A percentile compares a stretch with the other conserved stretches of the same genome.
These are phyloP conservation scores for Sugiyamaella marilandica DNA, from an alignment of 805 yeast species.

Conservation along the genomic window DNA sequence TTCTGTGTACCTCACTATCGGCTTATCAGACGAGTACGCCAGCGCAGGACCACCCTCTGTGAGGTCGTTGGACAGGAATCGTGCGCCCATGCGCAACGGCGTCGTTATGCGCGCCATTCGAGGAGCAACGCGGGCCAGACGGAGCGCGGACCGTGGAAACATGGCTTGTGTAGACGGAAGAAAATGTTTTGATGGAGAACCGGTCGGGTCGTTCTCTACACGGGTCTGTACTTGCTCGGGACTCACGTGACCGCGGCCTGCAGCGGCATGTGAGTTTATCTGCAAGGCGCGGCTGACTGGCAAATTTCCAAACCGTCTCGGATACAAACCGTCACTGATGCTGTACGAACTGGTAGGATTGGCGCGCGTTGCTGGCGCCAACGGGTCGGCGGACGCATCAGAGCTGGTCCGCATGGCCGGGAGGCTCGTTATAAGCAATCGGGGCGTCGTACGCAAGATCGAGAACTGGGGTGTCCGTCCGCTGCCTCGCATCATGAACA, in stretches of 20 bases:
- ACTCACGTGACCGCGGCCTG: not conserved
- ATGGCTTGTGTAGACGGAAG: constrained; percentile 1
- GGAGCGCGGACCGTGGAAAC: constrained; percentile 8
- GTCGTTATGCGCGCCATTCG: not conserved
- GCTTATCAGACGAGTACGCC: constrained; percentile 26
- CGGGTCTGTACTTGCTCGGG: not conserved
- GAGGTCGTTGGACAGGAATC: constrained; percentile 29
- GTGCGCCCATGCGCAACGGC: constrained; percentile 8
- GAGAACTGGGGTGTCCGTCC: constrained; percentile 73
- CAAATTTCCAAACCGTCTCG: not conserved
- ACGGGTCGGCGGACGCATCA: constrained; percentile 55
- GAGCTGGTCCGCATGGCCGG: constrained; percentile 70
- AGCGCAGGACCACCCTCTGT: constrained; percentile 27
- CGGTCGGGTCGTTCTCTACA: not conserved
- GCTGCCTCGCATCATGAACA: constrained; percentile 74
- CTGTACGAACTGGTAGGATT: constrained; percentile 86
- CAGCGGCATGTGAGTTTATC: not conserved
- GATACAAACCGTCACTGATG: constrained; percentile 43
- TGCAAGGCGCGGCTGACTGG: constrained; percentile 1
- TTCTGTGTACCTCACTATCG: constrained; percentile 51
- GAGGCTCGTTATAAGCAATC: constrained; percentile 72
- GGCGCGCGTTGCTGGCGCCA: constrained; percentile 66
- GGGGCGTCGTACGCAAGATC: constrained; percentile 88
- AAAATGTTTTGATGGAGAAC: not conserved
- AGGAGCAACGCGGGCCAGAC: constrained; percentile 6